Percentiles rank a stretch among this genome's conserved stretches.
These are phyloP conservation scores for Flaveria linearis DNA, from an alignment of 129 eudicot genomes.

Conservation along the genomic window DNA sequence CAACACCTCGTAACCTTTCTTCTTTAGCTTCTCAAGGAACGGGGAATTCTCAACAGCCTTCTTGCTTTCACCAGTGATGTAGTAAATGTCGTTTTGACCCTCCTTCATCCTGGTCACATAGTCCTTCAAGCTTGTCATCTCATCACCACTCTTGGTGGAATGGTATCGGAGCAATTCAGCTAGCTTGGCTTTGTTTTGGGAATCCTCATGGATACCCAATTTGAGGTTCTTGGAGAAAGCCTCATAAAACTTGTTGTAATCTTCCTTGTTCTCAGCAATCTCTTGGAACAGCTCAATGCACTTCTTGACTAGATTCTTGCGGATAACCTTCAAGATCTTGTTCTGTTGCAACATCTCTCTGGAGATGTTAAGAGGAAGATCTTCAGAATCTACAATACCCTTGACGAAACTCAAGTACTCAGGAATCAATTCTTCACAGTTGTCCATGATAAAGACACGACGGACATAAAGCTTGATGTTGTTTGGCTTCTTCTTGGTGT, in stretches of 20 bases:
- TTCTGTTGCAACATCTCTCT: constrained; percentile 26
- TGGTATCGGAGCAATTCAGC: constrained; percentile 58
- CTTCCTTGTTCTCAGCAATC: constrained; percentile 31
- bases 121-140: constrained; percentile 74
- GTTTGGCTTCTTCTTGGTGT: constrained; percentile 63
- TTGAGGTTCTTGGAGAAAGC: constrained; percentile 48
- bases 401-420: constrained; percentile 63
- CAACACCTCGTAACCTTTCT: constrained; percentile 70
- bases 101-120: constrained; percentile 81
- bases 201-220: constrained; percentile 69
- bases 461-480: constrained; percentile 46
- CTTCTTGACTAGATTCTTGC: constrained; percentile 29
- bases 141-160: constrained; percentile 52
- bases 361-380: constrained; percentile 24
- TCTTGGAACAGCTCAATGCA: constrained; percentile 35
- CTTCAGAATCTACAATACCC: constrained; percentile 20
- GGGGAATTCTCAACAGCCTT: constrained; percentile 85
- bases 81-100: constrained; percentile 53
- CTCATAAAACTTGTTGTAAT: constrained; percentile 59
- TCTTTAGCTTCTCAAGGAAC: constrained; percentile 72
- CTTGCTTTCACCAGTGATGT: constrained; percentile 77
- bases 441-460: constrained; percentile 83
- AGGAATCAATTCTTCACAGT: constrained; percentile 79
- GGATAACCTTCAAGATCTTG: constrained; percentile 29
- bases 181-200: constrained; percentile 58